A percentile compares a stretch with the other conserved stretches of the same genome.
Evolutionary conservation across 176 grass and related monocot species (phyloP).

Genomic region (Cenchrus fungigraminus): DNA sequence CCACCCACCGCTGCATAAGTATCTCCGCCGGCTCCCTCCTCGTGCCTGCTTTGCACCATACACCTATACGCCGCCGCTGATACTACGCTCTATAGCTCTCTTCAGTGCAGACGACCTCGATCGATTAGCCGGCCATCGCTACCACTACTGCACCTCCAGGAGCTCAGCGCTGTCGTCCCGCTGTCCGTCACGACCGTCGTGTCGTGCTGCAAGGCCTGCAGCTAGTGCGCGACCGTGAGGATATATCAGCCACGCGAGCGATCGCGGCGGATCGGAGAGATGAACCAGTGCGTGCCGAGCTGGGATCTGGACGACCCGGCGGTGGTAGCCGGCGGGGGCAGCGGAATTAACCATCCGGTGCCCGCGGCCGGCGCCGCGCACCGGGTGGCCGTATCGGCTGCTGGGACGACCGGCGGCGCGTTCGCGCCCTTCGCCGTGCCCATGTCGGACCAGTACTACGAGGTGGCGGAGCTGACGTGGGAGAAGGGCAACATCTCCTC

Average conservation of each 20-base stretch:
- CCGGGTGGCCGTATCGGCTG: background rate
- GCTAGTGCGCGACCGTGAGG: constrained; percentile 1
- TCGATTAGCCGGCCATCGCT: background rate
- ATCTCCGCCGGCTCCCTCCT: constrained; percentile 26
- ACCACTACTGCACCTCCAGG: too few species aligned
- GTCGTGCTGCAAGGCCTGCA: background rate
- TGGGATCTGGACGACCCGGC: constrained; percentile 73
- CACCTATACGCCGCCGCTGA: background rate
- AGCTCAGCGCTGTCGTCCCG: background rate
- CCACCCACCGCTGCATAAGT: constrained; percentile 33
- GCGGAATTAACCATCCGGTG: background rate
- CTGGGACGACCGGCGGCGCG: background rate
- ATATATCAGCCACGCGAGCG: background rate
- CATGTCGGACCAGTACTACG: constrained; percentile 58
- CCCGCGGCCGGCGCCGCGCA: background rate
- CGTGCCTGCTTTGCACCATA: constrained; percentile 2
- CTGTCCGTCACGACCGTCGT: background rate
- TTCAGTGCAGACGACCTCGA: background rate
- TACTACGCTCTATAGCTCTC: background rate
- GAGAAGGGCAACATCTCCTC: constrained; percentile 80
- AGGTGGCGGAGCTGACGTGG: constrained; percentile 90
- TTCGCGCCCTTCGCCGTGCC: constrained; percentile 31
- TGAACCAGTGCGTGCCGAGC: constrained; percentile 88
- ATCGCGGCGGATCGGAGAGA: background rate
- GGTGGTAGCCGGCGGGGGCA: background rate